Percentiles rank a stretch among this genome's conserved stretches.
Evolutionary conservation across 2,329 filamentous ascomycete genomes (phyloP).

Genomic region (Geoglossum cookeanum): DNA sequence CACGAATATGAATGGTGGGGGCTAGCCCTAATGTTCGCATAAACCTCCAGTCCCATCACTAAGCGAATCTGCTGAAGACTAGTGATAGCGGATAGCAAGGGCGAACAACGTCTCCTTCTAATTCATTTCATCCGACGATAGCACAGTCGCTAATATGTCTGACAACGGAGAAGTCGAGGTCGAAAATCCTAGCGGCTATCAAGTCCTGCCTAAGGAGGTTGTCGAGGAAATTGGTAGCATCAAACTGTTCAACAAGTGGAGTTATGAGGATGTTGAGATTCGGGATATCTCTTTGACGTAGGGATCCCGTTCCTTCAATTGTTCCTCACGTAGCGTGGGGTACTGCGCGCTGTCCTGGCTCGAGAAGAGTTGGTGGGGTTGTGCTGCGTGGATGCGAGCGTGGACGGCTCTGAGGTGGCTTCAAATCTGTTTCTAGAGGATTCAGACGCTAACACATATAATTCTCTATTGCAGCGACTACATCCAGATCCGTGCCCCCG

Average conservation of each 20-base stretch:
- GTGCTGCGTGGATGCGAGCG: conserved; percentile 5
- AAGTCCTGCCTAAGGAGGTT: conserved; percentile 85
- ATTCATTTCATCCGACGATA: neutral
- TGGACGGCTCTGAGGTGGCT: neutral
- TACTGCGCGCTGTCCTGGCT: neutral
- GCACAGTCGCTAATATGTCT: conserved; percentile 50
- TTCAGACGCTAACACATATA: conserved; percentile 14
- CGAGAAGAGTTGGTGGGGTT: neutral
- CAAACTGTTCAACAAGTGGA: conserved; percentile 98
- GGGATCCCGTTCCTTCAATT: conserved; percentile 26
- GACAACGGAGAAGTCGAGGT: conserved; percentile 89
- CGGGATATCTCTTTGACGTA: conserved; percentile 99
- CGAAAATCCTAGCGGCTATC: conserved; percentile 54
- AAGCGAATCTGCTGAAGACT: neutral
- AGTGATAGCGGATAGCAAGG: neutral
- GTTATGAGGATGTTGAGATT: conserved; percentile 98
- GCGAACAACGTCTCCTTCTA: neutral
- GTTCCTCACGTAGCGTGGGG: neutral
- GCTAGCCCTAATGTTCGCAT: neutral
- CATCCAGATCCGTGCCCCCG: conserved; percentile 96
- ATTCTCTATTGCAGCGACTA: conserved; percentile 55
- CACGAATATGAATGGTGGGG: neutral
- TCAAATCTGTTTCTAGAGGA: conserved; percentile 5
- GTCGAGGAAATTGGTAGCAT: conserved; percentile 73
- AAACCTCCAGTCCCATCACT: neutral